Base-by-base conservation (phyloP, 176 grass and related monocot species). In the Dactylis glomerata region DNA sequence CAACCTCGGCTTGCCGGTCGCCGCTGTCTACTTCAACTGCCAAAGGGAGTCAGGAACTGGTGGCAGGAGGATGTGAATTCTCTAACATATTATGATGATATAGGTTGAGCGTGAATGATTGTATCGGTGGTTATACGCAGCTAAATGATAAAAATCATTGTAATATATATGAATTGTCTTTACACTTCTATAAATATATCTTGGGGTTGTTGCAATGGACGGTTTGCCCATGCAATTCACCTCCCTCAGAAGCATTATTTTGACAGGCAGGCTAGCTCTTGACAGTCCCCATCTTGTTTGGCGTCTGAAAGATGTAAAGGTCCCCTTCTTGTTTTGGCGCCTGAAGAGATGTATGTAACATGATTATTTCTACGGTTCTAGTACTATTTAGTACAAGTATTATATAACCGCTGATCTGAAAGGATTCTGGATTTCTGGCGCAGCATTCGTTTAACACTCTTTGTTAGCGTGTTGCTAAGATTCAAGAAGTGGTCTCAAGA, bases 1-100 rank as follows among this genome's bases (percentile, higher is more conserved):
- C 85, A 95, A 93, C 86, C 83, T 98, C n/a, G 96, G 93, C 66
- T 37, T 28, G 27, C 96, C 93, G 0, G 91, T 93, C 31, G 93
- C 93, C 10, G 93, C 91, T 51, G 82, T 94, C 72, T 98, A 91
- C 88, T 98, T 95, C 91, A 95, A 98, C 81, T 92, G 96, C 77
- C 96, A 92, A 44, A 88, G 96, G 77, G 93, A 98, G 81, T 61
- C 91, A 0, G 91, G 93, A 23, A 90, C 91, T 5, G 93, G 96
- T 16, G 96, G 96, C 36, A 92, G 93, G 69, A 98, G 91, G 82
- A 93, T 89, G 86, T 86, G 72, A 91, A 1, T 24, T 74, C 73
- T 32, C 50, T 51, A 19, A 52, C 19, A 52, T 51, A 51, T 51
- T 51, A 51, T 14, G 5, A 51, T 19, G 14, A 51, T 52, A 52